These are phyloP conservation scores for Rhizophagus sp. DNA, from an alignment of 192 early-diverging fungal species.

Conservation along the genomic window DNA sequence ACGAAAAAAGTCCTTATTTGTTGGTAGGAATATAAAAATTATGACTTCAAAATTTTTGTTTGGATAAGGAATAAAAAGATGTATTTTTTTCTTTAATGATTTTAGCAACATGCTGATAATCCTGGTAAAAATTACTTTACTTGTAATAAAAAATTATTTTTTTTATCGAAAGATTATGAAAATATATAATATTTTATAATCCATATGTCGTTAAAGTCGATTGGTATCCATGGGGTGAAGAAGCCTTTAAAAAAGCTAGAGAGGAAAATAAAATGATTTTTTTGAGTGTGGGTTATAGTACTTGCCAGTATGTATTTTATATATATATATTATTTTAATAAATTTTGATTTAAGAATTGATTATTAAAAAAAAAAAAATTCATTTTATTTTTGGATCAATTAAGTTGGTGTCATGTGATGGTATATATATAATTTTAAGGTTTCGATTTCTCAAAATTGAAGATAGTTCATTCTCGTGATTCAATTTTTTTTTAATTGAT, in stretches of 20 bases:
- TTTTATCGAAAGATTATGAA: too few relatives aligned
- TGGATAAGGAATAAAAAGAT: not conserved
- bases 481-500: not conserved
- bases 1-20: constrained; percentile 62
- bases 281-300: constrained; percentile 66
- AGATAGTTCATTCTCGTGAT: not conserved
- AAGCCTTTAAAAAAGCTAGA: constrained; percentile 57
- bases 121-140: constrained; percentile 12
- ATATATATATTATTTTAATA: not conserved
- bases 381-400: not conserved
- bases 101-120: constrained; percentile 31
- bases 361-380: not conserved
- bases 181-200: not conserved
- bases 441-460: not conserved
- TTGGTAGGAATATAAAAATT: constrained; percentile 37
- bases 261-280: constrained; percentile 63
- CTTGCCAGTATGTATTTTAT: constrained; percentile 53
- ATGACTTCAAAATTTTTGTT: not conserved
- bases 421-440: constrained; percentile 12
- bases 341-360: not conserved
- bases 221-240: constrained; percentile 70
- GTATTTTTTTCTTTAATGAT: not conserved
- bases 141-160: not conserved
- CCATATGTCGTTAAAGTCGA: constrained; percentile 38
- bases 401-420: constrained; percentile 68